A percentile compares a stretch with the other conserved stretches of the same genome.
phyloP scores from a whole-genome alignment of 352 stramenopile species.

The Globisporangium paroecandrum region DNA sequence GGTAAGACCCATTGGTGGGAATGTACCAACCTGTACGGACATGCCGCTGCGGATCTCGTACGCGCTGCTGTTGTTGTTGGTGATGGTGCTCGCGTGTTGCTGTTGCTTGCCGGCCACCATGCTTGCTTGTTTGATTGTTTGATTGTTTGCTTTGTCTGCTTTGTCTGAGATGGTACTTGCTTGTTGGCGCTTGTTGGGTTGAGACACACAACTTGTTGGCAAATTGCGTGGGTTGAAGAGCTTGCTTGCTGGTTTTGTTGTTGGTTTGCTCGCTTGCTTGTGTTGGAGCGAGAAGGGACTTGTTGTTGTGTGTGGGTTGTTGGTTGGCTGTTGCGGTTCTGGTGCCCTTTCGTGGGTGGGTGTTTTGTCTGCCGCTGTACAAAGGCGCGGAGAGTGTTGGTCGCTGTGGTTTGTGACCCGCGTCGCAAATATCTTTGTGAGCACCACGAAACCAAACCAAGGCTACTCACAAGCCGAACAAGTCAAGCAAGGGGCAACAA shows the following conservation, averaged over 20 bases:
- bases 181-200: background rate
- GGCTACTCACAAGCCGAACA: background rate
- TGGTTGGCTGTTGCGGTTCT: constrained; percentile 12
- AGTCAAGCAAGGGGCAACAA: background rate
- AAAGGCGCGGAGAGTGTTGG: constrained; percentile 9
- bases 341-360: constrained; percentile 8
- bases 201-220: background rate
- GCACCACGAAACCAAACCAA: background rate
- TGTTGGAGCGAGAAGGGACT: constrained; percentile 1
- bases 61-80: constrained; percentile 30
- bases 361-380: constrained; percentile 10
- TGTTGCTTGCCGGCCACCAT: constrained; percentile 46
- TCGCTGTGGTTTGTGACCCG: background rate
- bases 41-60: constrained; percentile 82
- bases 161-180: background rate
- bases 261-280: constrained; percentile 2
- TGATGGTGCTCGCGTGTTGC: constrained; percentile 17
- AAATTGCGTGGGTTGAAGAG: constrained; percentile 5
- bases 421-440: constrained; percentile 20
- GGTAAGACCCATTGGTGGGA: too few species aligned
- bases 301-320: background rate
- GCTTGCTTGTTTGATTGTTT: background rate
- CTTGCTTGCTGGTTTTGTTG: constrained; percentile 2
- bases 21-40: constrained; percentile 48
- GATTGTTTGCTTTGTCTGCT: background rate